Evolutionary conservation across 257 asterid species (phyloP), one percentile per base, ranked within the genome.

Genomic region (Nicotiana otophora): DNA sequence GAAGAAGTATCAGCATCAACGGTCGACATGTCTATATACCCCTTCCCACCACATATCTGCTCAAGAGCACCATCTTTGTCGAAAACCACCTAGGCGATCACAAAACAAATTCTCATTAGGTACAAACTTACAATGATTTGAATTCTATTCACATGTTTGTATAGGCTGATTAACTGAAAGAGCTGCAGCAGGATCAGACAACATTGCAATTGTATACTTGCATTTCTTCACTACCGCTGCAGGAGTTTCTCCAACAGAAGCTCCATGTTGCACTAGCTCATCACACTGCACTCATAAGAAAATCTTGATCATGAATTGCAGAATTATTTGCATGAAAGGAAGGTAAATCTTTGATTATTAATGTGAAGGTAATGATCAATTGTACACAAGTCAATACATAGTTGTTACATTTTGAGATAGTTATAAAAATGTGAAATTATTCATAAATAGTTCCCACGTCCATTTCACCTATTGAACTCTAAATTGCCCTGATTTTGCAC

Each of bases 111-210:
- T 60, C 66, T 77, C 42, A 75, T 68, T 48, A 63, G 20, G 54
- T 70, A 70, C 31, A 63, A 8, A 53, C 53, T 39, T 10, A 46
- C 55, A 77, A 15, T 16, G n/a, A 1, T n/a, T 28, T 16, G 31
- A 19, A 72, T 72, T 46, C 20, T 6, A 72, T 46, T 46, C 20
- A 72, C 79, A 20, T 46, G 79, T 46, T 16, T 23, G 36, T 72
- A 15, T 23, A 66, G 61, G 34, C 65, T 42, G 86, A 92, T 95
- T 82, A 84, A 95, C 99, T 83, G 99, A 92, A 78, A 95, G 89
- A 82, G 99, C 98, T 68, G 98, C 99, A 81, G 96, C 90, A 61
- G 99, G 99, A 83, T 95, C 99, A 48, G 99, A 94, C 88, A 95
- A 46, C 95, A 95, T 95, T 80, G 94, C 99, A 80, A 95, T 92